phyloP scores from a whole-genome alignment of 257 asterid genomes.

The Jacaranda mimosifolia region DNA sequence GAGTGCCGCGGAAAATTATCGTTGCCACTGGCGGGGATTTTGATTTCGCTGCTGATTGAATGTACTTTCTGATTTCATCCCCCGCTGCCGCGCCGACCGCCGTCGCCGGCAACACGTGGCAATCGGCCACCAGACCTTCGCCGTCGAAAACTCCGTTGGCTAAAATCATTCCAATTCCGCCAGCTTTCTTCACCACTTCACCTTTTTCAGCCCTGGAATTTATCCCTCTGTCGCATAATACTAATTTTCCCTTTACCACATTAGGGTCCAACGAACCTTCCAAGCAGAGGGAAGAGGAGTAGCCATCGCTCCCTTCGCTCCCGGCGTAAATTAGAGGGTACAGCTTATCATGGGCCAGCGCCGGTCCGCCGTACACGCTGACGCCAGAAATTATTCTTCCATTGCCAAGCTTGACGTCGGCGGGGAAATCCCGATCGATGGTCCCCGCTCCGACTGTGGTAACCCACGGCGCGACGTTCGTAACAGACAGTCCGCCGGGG shows the following conservation, averaged over 20 bases:
- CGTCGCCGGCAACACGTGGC: conserved; percentile 87
- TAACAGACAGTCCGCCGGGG: conserved; percentile 81
- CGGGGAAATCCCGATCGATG: conserved; percentile 88
- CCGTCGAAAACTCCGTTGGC: conserved; percentile 91
- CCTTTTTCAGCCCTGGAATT: conserved; percentile 87
- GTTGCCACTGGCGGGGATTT: conserved; percentile 60
- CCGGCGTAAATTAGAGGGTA: conserved; percentile 86
- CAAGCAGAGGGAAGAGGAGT: conserved; percentile 77
- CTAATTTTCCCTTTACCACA: conserved; percentile 68
- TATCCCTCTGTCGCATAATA: conserved; percentile 80
- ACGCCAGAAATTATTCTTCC: conserved; percentile 67
- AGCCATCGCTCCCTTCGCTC: conserved; percentile 77
- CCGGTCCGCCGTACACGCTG: conserved; percentile 82
- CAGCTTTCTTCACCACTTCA: conserved; percentile 87
- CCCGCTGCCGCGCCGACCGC: conserved; percentile 75
- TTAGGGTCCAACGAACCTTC: conserved; percentile 77
- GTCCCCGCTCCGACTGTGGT: conserved; percentile 92
- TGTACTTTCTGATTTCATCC: conserved; percentile 73
- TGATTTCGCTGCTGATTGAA: conserved; percentile 46
- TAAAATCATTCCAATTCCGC: conserved; percentile 84
- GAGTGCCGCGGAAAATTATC: conserved; percentile 70
- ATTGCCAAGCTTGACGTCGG: conserved; percentile 78
- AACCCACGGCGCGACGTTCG: conserved; percentile 93
- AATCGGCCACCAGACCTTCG: conserved; percentile 85
- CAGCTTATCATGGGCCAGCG: conserved; percentile 58